Evolutionary conservation across 2,329 filamentous ascomycete genomes (phyloP), one percentile per base, ranked within the genome.

Genomic region (Dendrostoma leiphaemia): DNA sequence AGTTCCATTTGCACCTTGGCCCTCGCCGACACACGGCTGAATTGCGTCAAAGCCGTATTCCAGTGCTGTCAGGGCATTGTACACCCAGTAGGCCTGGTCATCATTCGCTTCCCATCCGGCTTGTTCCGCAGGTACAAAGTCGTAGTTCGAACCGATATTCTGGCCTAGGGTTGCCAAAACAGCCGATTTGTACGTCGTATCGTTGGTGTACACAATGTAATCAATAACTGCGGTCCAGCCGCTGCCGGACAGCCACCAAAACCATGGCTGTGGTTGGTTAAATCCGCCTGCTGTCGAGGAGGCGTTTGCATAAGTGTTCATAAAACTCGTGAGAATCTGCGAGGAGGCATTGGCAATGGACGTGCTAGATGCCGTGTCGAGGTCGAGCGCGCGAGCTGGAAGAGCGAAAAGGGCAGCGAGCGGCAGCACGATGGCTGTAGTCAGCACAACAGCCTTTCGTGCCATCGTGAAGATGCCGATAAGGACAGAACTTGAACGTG

Each of bases 131-230:
- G 89, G 86, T 81, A 91, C 90, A 65, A 86, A 92, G 64, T 91
- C 84, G 54, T 83, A 74, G 63, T 86, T 76, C 1, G 81, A 76
- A 50, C 89, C 89, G 50, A 86, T 82, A 68, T 93, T 89, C 64
- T 80, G 84, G 48, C 91, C 76, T 61, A 96, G 78, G 12, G 82
- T 90, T 59, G 89, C 76, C 32, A 77, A 79, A 13, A 83, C 81
- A 37, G 89, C 72, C 17, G 84, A 73, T 65, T 91, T 91, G 72
- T 89, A 93, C 24, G 80, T 77, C 2, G 78, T 73, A 65, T 93
- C 89, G 23, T 84, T 85, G 0, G 89, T 92, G 67, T 90, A 90
- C 66, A 86, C 88, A 88, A 89, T 94, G 67, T 94, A 94, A 63
- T 94, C 89, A 50, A 95, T 77, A 59, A 94, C 73, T 2, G 86